These are phyloP conservation scores for Amborella trichopoda DNA, from an alignment of 164 flowering plant species.

Conservation along the genomic window DNA sequence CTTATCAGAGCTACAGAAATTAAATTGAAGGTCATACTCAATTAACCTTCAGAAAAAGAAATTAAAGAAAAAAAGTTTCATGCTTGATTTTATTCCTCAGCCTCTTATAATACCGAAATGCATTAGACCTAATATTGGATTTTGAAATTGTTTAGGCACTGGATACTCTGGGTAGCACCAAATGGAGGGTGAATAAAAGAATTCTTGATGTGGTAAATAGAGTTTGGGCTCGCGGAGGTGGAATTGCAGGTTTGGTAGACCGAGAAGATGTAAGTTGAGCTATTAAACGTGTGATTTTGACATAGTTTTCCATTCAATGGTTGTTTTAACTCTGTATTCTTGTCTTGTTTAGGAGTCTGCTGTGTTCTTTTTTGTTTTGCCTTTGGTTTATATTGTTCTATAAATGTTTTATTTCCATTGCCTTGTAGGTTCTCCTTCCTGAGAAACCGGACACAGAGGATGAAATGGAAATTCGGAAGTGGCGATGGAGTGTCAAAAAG, in stretches of 20 bases:
- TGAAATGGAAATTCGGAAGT: constrained; percentile 36
- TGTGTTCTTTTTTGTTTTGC: not conserved
- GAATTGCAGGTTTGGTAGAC: constrained; percentile 69
- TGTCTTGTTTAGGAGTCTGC: not conserved
- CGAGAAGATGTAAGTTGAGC: constrained; percentile 68
- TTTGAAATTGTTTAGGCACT: constrained; percentile 45
- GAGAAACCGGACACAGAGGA: constrained; percentile 55
- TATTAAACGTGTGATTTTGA: too few species aligned
- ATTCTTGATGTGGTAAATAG: constrained; percentile 62
- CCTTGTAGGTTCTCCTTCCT: constrained; percentile 53
- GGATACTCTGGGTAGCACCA: constrained; percentile 82
- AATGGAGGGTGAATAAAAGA: constrained; percentile 84
- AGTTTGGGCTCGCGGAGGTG: constrained; percentile 78
- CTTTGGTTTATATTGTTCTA: not conserved
- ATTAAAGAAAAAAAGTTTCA: too few species aligned
- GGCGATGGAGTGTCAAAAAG: constrained; percentile 61
- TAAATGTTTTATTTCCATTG: constrained; percentile 1
- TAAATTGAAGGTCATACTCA: too few species aligned
- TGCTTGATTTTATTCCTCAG: too few species aligned
- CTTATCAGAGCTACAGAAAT: too few species aligned
- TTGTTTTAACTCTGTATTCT: too few species aligned
- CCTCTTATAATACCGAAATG: too few species aligned
- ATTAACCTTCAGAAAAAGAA: too few species aligned
- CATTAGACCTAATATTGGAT: too few species aligned
- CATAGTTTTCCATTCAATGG: too few species aligned